Percentiles rank a stretch among this genome's conserved stretches.
Conservation (phyloP, 768 basidiomycete species). For the Multifurca ochricompacta region DNA sequence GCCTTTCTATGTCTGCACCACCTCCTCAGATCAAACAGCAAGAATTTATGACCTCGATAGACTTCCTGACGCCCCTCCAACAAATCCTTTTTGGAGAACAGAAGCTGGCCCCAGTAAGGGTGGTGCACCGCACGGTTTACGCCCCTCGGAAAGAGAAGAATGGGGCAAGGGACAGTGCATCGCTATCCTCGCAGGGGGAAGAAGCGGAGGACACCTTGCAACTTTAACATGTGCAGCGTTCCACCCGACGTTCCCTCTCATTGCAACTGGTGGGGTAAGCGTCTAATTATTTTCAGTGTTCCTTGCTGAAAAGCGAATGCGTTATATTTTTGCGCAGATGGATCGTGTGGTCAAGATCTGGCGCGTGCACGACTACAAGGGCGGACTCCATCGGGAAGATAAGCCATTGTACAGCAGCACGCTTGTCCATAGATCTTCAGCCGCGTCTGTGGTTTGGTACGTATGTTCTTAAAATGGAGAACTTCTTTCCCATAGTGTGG, state of each 20-base stretch:
- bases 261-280: slow-evolving; percentile 73
- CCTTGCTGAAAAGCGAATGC: slow-evolving; percentile 1
- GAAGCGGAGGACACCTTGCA: slow-evolving; percentile 65
- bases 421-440: slow-evolving; percentile 55
- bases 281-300: slow-evolving; percentile 4
- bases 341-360: slow-evolving; percentile 75
- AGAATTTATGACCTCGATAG: slow-evolving; percentile 57
- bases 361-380: slow-evolving; percentile 40
- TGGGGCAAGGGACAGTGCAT: slow-evolving; percentile 52
- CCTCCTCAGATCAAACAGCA: slow-evolving; percentile 62
- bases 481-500: not conserved
- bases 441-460: slow-evolving; percentile 60
- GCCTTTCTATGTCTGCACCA: slow-evolving; percentile 58
- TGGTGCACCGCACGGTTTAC: slow-evolving; percentile 64
- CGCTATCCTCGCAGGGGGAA: slow-evolving; percentile 56
- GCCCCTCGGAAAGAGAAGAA: slow-evolving; percentile 53
- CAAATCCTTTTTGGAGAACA: slow-evolving; percentile 57
- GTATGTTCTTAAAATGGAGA: slow-evolving; percentile 3
- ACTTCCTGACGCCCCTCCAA: slow-evolving; percentile 26
- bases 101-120: slow-evolving; percentile 42
- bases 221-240: slow-evolving; percentile 66
- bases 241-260: slow-evolving; percentile 51
- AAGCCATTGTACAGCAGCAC: slow-evolving; percentile 70
- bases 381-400: slow-evolving; percentile 50
- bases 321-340: slow-evolving; percentile 36